Conservation (phyloP, 495 filamentous ascomycete species). For the Choiromyces venosus region DNA sequence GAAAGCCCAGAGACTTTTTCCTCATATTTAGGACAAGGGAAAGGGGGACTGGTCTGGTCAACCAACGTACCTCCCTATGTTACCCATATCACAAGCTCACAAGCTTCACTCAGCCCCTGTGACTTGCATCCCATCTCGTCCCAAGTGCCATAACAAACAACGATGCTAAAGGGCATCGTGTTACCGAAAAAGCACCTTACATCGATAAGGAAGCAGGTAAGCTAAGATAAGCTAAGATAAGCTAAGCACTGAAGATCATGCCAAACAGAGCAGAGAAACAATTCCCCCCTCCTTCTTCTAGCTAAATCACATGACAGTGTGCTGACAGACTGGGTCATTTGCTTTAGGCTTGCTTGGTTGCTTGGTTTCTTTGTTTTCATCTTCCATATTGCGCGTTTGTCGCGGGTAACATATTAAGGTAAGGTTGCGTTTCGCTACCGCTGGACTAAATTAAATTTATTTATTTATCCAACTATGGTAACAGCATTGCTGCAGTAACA, state of each 20-base stretch:
- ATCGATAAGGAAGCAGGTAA: neutral
- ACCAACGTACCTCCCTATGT: neutral
- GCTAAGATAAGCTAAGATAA: neutral
- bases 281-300: neutral
- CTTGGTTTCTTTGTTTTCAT: neutral
- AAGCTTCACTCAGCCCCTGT: neutral
- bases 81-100: neutral
- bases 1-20: neutral
- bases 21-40: neutral
- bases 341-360: neutral
- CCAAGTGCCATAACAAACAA: neutral
- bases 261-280: neutral
- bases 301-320: neutral
- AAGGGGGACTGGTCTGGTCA: neutral
- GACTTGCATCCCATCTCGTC: neutral
- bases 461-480: neutral
- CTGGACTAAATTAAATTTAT: neutral
- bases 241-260: neutral
- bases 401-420: neutral
- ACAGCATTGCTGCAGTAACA: too few species aligned
- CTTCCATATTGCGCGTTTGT: neutral
- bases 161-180: neutral
- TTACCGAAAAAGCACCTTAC: neutral
- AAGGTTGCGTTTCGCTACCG: neutral
- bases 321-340: neutral